phyloP scores from a whole-genome alignment of 768 basidiomycete species.

The Asterophora parasitica region DNA sequence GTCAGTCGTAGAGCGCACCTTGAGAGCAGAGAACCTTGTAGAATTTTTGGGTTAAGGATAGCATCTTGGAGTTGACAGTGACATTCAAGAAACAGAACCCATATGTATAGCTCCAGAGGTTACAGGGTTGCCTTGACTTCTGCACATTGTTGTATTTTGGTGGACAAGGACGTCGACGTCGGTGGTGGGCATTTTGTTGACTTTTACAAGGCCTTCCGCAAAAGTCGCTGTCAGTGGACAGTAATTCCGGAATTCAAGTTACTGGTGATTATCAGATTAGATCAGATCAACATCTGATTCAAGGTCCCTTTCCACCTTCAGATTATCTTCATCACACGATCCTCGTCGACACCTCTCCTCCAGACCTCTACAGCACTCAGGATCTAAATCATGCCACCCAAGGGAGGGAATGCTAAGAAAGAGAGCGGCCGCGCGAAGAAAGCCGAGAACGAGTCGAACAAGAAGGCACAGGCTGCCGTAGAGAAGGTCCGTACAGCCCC shows the following conservation, averaged over 20 bases:
- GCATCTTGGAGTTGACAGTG: no score
- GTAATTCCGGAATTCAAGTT: neutral
- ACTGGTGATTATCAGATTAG: slow-evolving; percentile 12
- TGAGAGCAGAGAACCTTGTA: neutral
- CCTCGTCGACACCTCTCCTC: neutral
- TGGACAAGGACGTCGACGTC: no score
- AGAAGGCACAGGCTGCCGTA: slow-evolving; percentile 53
- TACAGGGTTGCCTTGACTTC: no score
- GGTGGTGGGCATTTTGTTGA: no score
- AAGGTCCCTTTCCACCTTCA: neutral
- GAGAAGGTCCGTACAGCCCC: slow-evolving; percentile 44
- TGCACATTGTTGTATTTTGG: no score
- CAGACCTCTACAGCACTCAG: neutral
- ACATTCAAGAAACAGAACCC: no score
- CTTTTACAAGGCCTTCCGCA: no score
- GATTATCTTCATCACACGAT: slow-evolving; percentile 8
- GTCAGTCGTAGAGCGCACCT: neutral
- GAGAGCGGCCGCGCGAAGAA: slow-evolving; percentile 88
- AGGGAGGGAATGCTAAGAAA: slow-evolving; percentile 88
- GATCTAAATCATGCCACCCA: slow-evolving; percentile 68
- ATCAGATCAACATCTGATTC: slow-evolving; percentile 11
- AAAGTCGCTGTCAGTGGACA: no score
- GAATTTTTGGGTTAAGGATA: neutral
- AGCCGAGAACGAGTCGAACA: slow-evolving; percentile 85
- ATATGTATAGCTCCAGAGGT: no score